Evolutionary conservation across 2,329 filamentous ascomycete species (phyloP).

Genomic region (Microdochium nivale): DNA sequence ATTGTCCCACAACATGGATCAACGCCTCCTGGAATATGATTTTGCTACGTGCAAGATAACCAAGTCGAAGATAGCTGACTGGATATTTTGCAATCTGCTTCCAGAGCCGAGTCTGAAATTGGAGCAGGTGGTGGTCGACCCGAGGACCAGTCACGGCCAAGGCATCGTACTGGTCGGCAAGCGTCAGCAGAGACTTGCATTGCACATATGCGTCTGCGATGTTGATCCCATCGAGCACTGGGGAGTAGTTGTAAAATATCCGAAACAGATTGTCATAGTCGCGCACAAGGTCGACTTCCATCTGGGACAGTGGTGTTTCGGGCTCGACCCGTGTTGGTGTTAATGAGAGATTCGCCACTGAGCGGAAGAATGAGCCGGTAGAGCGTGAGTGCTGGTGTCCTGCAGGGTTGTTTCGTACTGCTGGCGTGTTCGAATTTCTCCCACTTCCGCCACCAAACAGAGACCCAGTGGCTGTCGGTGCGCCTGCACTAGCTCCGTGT

Average conservation of each 20-base stretch:
- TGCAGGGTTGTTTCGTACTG: conserved; percentile 50
- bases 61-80: conserved; percentile 82
- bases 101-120: conserved; percentile 85
- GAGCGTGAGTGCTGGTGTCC: conserved; percentile 46
- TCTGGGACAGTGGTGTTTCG: conserved; percentile 36
- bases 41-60: conserved; percentile 74
- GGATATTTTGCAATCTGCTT: conserved; percentile 97
- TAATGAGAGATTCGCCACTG: conserved; percentile 68
- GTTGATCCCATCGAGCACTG: conserved; percentile 72
- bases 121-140: conserved; percentile 87
- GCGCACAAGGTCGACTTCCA: conserved; percentile 68
- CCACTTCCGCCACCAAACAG: conserved; percentile 48
- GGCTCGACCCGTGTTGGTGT: conserved; percentile 27
- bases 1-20: conserved; percentile 90
- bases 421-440: conserved; percentile 15
- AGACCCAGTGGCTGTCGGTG: conserved; percentile 24
- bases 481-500: background rate
- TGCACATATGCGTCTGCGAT: conserved; percentile 90
- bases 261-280: conserved; percentile 96
- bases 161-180: conserved; percentile 94
- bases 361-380: conserved; percentile 65
- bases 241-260: conserved; percentile 90
- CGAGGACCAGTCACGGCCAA: conserved; percentile 79
- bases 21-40: conserved; percentile 82
- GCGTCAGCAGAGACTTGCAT: conserved; percentile 78